phyloP scores from a whole-genome alignment of 345 rosid species.

The Eucalyptus guilfoylei region DNA sequence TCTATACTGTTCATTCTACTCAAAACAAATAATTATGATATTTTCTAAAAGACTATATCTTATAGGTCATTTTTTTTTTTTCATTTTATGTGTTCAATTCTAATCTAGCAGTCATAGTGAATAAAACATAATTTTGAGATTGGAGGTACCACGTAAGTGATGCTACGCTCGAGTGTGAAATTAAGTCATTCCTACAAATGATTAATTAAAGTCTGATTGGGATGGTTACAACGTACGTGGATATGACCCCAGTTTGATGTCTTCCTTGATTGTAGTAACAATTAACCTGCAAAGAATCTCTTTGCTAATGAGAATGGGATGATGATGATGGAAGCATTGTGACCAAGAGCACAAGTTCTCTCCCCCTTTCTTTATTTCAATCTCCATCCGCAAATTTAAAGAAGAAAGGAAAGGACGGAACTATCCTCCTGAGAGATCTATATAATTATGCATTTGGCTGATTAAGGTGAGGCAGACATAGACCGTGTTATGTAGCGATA shows the following conservation, averaged over 20 bases:
- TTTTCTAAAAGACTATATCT: too few species aligned
- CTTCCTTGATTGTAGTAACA: neutral
- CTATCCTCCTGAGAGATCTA: neutral
- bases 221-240: neutral
- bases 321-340: neutral
- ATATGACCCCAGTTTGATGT: neutral
- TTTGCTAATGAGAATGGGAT: neutral
- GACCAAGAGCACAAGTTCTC: neutral
- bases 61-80: neutral
- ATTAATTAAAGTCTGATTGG: neutral
- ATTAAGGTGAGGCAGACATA: neutral
- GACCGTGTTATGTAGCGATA: neutral
- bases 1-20: rapidly evolving
- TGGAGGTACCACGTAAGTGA: neutral
- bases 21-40: neutral
- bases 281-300: neutral
- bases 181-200: neutral
- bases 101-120: neutral
- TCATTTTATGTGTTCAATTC: neutral
- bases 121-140: neutral
- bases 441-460: neutral
- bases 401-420: neutral
- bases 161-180: neutral
- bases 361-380: neutral
- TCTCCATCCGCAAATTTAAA: neutral